Evolutionary conservation across 208 protist genomes (phyloP), one percentile per base, ranked within the genome.

Genomic region (Leishmania arabica): DNA sequence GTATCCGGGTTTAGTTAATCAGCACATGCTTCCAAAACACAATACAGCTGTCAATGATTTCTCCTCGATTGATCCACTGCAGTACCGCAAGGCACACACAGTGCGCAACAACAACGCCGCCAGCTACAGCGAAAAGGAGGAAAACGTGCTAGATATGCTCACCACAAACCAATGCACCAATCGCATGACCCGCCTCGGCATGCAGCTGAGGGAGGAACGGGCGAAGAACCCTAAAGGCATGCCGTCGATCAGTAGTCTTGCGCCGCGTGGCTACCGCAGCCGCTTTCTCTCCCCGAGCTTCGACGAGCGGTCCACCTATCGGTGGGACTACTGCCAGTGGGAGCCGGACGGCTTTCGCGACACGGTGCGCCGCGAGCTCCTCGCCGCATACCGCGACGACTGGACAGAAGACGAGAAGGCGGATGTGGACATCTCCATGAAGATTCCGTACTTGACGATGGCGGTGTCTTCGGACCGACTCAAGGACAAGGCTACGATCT

Each of bases 241-340:
- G 45, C 34, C 65, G 11, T 70, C 65, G 19, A 75, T 37, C 71
- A 56, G 64, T 8, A 75, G 19, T 40, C 76, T 84, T 45, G 56
- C 47, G 37, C 75, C 62, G 15, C 73, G 78, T 45, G 80, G 77
- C 65, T 87, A 80, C 81, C 85, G 82, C 47, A 84, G 74, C 64
- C 56, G 86, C 56, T 79, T 87, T 66, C 77, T 88, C 31, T 62
- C 70, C 62, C 81, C 84, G 0, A 49, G 73, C 45, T 93, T 93
- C 75, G 94, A 97, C 68, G 86, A 88, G 54, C 91, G 91, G 66
- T 91, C 88, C 5, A 94, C 92, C 3, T 97, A 95, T 78, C 94
- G 94, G 47, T 78, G 89, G 74, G 94, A 95, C 79, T 97, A 97
- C 84, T 96, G 86, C 83, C 87, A 91, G 66, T 58, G 78, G 19